Conservation (phyloP, 2,329 filamentous ascomycete genomes). For the Arthrobotrys iridis region DNA sequence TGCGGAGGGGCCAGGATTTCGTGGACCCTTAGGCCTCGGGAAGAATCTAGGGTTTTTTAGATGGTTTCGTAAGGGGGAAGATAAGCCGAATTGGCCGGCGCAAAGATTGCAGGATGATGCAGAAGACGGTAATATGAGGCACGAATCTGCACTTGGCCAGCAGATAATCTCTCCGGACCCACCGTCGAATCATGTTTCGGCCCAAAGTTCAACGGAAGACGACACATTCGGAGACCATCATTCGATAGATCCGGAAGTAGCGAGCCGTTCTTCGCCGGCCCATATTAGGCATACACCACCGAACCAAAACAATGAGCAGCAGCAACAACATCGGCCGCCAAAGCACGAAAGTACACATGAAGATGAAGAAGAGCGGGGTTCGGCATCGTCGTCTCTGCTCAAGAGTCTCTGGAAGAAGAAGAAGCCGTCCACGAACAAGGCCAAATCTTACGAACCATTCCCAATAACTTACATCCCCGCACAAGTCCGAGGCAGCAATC, state of each 20-base stretch:
- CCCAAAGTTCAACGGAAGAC: slow-evolving; percentile 13
- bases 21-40: slow-evolving; percentile 14
- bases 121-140: not conserved
- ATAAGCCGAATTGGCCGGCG: not conserved
- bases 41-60: slow-evolving; percentile 29
- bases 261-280: slow-evolving; percentile 7
- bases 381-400: slow-evolving; percentile 23
- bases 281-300: not conserved
- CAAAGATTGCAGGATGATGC: slow-evolving; percentile 15
- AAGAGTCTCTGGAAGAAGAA: slow-evolving; percentile 30
- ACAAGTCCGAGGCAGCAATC: slow-evolving; percentile 38
- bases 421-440: slow-evolving; percentile 8
- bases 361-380: slow-evolving; percentile 1
- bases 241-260: slow-evolving; percentile 30
- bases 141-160: slow-evolving; percentile 32
- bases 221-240: slow-evolving; percentile 41
- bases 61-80: slow-evolving; percentile 28
- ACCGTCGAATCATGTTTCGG: slow-evolving; percentile 20
- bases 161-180: slow-evolving; percentile 1
- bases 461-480: slow-evolving; percentile 50
- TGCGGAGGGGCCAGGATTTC: not conserved
- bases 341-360: not conserved
- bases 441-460: slow-evolving; percentile 29
- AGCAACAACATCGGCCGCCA: not conserved
- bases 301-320: not conserved